phyloP scores from a whole-genome alignment of 148 eudicot genomes.

The Camellia granthamiana region DNA sequence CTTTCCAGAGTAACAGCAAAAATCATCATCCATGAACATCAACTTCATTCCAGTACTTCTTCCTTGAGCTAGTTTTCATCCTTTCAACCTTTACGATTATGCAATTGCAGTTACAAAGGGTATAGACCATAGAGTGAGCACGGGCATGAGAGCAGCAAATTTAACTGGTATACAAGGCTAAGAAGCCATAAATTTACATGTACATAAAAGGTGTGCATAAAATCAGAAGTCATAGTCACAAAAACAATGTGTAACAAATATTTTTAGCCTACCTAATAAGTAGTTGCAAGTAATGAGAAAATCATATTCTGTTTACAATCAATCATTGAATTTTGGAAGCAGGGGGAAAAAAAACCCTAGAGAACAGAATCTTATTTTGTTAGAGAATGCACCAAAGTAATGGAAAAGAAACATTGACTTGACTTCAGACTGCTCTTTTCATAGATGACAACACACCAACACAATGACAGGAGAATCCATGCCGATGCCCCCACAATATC shows the following conservation, averaged over 20 bases:
- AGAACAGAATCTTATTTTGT: background rate
- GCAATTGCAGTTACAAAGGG: background rate
- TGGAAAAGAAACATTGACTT: too few species aligned
- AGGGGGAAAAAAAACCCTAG: background rate
- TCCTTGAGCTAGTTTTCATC: slow-evolving; percentile 2
- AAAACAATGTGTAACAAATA: background rate
- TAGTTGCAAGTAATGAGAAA: background rate
- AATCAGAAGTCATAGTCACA: background rate
- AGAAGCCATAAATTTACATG: background rate
- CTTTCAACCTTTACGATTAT: background rate
- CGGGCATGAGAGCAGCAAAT: background rate
- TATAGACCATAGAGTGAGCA: background rate
- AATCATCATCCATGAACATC: background rate
- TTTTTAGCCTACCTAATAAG: background rate
- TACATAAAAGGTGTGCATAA: background rate
- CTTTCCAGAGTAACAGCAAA: background rate
- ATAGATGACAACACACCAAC: background rate
- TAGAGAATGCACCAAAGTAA: background rate
- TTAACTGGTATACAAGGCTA: background rate
- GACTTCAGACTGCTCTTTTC: background rate
- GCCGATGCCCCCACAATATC: background rate
- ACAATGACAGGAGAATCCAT: background rate
- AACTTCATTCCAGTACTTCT: slow-evolving; percentile 4
- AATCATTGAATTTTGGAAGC: background rate
- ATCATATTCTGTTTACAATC: background rate